Conservation (phyloP, 345 rosid genomes). For the Ailanthus altissimus region DNA sequence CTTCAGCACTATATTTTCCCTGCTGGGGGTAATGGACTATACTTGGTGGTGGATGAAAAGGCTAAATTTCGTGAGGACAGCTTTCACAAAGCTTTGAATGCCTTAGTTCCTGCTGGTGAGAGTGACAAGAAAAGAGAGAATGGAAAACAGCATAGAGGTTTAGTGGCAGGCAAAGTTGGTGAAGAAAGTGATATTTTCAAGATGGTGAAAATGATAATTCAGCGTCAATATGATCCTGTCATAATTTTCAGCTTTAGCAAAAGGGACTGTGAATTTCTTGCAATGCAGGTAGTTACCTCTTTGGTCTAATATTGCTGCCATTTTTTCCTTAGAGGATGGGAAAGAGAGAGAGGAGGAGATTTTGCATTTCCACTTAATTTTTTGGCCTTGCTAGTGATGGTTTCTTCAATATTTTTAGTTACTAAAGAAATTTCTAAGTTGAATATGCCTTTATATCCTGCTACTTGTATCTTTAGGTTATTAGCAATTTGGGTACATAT, state of each 20-base stretch:
- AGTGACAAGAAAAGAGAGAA: slow-evolving; percentile 71
- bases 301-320: slow-evolving; percentile 5
- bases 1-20: slow-evolving; percentile 97
- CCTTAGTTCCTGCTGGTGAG: slow-evolving; percentile 73
- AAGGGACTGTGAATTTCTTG: slow-evolving; percentile 96
- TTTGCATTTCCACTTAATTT: neutral
- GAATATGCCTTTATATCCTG: too few species aligned
- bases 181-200: slow-evolving; percentile 98
- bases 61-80: slow-evolving; percentile 90
- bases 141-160: slow-evolving; percentile 75
- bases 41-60: slow-evolving; percentile 92
- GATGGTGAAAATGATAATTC: slow-evolving; percentile 97
- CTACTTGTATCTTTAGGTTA: neutral
- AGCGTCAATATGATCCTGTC: slow-evolving; percentile 95
- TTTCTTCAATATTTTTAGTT: neutral
- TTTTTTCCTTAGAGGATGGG: neutral
- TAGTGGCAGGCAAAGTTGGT: slow-evolving; percentile 69
- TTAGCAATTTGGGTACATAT: neutral
- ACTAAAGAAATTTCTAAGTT: slow-evolving; percentile 2
- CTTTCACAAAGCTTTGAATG: slow-evolving; percentile 92
- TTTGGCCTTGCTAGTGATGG: neutral
- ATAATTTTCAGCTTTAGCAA: slow-evolving; percentile 97
- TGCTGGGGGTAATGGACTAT: slow-evolving; percentile 89
- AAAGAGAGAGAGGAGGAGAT: neutral
- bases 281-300: slow-evolving; percentile 76